These are phyloP conservation scores for Curvularia spicifera DNA, from an alignment of 2,329 filamentous ascomycete species.

Conservation along the genomic window DNA sequence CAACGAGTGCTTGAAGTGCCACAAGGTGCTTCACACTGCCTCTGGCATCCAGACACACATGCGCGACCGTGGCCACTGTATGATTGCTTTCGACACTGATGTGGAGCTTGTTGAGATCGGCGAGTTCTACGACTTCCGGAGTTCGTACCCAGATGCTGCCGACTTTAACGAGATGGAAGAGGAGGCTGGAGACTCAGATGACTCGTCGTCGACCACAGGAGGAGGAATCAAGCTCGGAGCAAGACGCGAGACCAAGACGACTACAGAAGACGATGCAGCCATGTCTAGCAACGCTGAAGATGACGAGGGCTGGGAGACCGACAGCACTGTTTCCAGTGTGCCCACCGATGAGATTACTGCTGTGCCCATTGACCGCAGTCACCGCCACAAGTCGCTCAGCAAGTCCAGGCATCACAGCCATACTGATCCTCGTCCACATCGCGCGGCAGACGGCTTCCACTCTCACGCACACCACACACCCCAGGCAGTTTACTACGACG, in stretches of 20 bases:
- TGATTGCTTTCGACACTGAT: slow-evolving; percentile 88
- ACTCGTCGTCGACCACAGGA: slow-evolving; percentile 54
- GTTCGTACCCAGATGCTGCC: slow-evolving; percentile 87
- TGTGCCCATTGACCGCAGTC: slow-evolving; percentile 75
- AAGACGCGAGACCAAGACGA: slow-evolving; percentile 58
- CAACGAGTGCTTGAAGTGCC: slow-evolving; percentile 87
- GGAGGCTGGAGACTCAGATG: slow-evolving; percentile 52
- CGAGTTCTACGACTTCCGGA: slow-evolving; percentile 95
- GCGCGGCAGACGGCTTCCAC: slow-evolving; percentile 77
- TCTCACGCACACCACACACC: slow-evolving; percentile 77
- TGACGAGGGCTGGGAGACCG: slow-evolving; percentile 94
- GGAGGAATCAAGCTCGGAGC: slow-evolving; percentile 73
- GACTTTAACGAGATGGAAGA: slow-evolving; percentile 60
- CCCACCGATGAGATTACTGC: slow-evolving; percentile 84
- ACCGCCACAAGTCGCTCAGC: slow-evolving; percentile 74
- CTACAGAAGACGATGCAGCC: slow-evolving; percentile 43
- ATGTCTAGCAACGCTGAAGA: slow-evolving; percentile 62
- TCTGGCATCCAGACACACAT: slow-evolving; percentile 93
- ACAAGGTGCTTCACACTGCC: slow-evolving; percentile 78
- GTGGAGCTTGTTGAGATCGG: slow-evolving; percentile 93
- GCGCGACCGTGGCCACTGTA: slow-evolving; percentile 96
- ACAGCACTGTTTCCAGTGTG: slow-evolving; percentile 83
- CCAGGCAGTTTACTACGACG: slow-evolving; percentile 84
- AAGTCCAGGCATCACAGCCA: slow-evolving; percentile 79
- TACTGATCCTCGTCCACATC: slow-evolving; percentile 73